A percentile compares a stretch with the other conserved stretches of the same genome.
These are phyloP conservation scores for Amphirosellinia nigrospora DNA, from an alignment of 495 filamentous ascomycete genomes.

Conservation along the genomic window DNA sequence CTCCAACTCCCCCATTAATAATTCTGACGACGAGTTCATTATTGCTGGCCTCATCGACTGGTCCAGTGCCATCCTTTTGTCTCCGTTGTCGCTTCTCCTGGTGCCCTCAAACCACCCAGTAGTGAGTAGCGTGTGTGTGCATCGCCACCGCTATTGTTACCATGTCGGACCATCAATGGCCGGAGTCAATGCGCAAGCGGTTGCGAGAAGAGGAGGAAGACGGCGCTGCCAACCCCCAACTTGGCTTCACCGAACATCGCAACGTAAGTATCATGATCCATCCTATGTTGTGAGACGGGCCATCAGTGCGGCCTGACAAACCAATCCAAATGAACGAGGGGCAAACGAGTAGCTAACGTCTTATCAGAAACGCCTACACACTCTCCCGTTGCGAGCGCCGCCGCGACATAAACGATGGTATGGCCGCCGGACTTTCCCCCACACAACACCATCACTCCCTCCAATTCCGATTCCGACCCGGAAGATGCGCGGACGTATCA, in stretches of 20 bases:
- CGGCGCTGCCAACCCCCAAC: slow-evolving; percentile 32
- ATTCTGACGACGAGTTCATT: background rate
- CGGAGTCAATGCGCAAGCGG: slow-evolving; percentile 36
- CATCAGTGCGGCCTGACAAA: background rate
- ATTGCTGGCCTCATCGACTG: background rate
- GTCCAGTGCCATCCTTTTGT: background rate
- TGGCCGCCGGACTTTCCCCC: slow-evolving; percentile 41
- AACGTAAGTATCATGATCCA: slow-evolving; percentile 44
- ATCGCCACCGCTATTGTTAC: background rate
- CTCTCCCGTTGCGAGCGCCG: slow-evolving; percentile 50
- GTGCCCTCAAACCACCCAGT: background rate
- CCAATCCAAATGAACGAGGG: background rate
- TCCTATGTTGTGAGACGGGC: slow-evolving; percentile 3
- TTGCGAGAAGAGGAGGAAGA: slow-evolving; percentile 35
- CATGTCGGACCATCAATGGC: slow-evolving; percentile 36
- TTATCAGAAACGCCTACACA: slow-evolving; percentile 54
- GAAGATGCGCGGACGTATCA: slow-evolving; percentile 40
- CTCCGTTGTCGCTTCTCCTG: background rate
- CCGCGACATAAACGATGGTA: slow-evolving; percentile 49
- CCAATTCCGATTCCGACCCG: slow-evolving; percentile 43
- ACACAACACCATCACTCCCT: slow-evolving; percentile 44
- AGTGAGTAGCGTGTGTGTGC: background rate
- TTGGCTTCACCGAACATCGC: slow-evolving; percentile 56
- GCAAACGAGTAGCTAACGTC: slow-evolving; percentile 3
- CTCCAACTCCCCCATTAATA: slow-evolving; percentile 12